Evolutionary conservation across 805 yeast species (phyloP), one percentile per base, ranked within the genome.

Genomic region (Kazachstania martiniae): DNA sequence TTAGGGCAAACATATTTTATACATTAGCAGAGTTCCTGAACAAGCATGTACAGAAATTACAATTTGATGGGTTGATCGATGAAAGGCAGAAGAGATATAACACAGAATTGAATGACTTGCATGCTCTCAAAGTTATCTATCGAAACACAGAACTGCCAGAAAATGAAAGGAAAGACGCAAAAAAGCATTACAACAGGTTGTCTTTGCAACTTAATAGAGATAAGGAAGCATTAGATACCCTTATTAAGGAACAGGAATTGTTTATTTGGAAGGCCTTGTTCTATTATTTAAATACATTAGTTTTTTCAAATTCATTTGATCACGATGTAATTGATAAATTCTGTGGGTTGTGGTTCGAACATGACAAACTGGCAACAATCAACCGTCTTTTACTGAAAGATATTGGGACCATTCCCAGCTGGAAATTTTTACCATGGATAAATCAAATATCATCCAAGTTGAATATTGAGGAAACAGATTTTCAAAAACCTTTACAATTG

Each of bases 271-370:
- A 70, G 21, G 72, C 93, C 0, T 59, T 77, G 12, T 66, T 63
- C 15, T 77, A 70, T 41, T 83, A 77, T 46, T 46, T 85, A 32
- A 63, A 60, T 26, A 62, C 80, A 12, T 55, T 81, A n/a, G 50
- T 64, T 1, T 53, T 60, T 13, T 52, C 64, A 27, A 70, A 66
- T 29, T 46, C 45, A 3, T 62, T 51, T 37, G 69, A 66, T 33
- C 74, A 70, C 30, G 72, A 70, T 37, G 78, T 72, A 31, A 59
- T 79, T 18, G 93, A 84, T 47, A 70, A 82, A 35, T 78, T 87
- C 39, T 78, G 87, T 53, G 80, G 87, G 0, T 53, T 89, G 8
- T 89, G 96, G 94, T 62, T 89, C 25, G 81, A 77, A 38, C 67
- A 73, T 42, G 64, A 74, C 3, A 49, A 52, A 5, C 62, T 63